These are phyloP conservation scores for Piper longum DNA, from an alignment of 164 flowering plant genomes.

Conservation along the genomic window DNA sequence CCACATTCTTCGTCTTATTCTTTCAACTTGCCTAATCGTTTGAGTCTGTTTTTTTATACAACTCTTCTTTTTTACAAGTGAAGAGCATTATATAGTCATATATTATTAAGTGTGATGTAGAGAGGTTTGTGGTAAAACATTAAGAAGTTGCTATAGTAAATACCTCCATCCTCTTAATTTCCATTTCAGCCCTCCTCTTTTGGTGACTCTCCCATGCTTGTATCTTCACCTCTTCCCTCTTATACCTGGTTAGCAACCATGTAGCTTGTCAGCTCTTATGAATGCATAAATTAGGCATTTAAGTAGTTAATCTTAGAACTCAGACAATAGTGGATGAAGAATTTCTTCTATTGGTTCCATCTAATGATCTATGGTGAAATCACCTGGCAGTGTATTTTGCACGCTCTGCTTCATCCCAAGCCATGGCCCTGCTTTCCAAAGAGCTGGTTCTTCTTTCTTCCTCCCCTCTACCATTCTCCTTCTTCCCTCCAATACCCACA, in stretches of 20 bases:
- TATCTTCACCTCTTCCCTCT: conserved; percentile 90
- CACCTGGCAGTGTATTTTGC: conserved; percentile 92
- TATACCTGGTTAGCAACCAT: conserved; percentile 39
- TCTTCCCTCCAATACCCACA: conserved; percentile 11
- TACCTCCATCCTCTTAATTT: conserved; percentile 89
- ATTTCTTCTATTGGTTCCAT: background rate
- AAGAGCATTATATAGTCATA: too few species aligned
- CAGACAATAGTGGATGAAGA: background rate
- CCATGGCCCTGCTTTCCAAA: conserved; percentile 62
- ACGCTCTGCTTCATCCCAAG: conserved; percentile 97
- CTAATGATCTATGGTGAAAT: background rate
- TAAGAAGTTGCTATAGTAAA: background rate
- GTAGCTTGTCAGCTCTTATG: background rate
- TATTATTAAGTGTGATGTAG: too few species aligned
- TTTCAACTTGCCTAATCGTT: too few species aligned
- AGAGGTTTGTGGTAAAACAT: too few species aligned
- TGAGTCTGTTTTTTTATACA: too few species aligned
- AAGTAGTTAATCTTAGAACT: too few species aligned
- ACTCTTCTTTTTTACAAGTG: too few species aligned
- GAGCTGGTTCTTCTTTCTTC: conserved; percentile 27
- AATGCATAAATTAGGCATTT: too few species aligned
- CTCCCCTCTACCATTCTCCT: conserved; percentile 17
- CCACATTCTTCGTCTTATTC: too few species aligned
- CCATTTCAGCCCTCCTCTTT: conserved; percentile 91
- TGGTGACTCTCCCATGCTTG: conserved; percentile 95